Evolutionary conservation across 1,284 basidiomycete genomes (phyloP), one percentile per base, ranked within the genome.

Genomic region (Lentinula novae-zelandiae): DNA sequence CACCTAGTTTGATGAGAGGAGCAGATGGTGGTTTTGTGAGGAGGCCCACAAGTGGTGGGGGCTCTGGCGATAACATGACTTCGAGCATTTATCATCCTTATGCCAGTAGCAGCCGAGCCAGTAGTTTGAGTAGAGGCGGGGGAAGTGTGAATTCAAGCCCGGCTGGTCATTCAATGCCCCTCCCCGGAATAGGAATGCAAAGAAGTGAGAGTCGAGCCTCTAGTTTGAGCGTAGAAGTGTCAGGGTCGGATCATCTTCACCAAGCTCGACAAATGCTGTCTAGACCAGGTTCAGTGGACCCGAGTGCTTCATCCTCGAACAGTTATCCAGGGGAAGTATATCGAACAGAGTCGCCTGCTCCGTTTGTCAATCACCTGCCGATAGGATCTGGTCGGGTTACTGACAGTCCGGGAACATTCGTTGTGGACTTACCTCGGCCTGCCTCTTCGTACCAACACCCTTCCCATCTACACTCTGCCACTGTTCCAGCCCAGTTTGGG

Each of bases 1-100:
- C 90, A 20, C 89, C 89, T 15, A 59, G 57, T 42, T 58, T 62
- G 33, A 53, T 60, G 44, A 55, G 61, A 42, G n/a, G 72, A 15
- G 63, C 39, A 22, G 60, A 57, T 42, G 59, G 52, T 15, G 48
- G 54, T 15, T 44, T 42, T 40, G 57, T 52, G 12, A 33, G 60
- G 12, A 60, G 61, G 27, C 62, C 64, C 2, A 53, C 40, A 12
- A 52, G 60, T 17, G 48, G 44, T 27, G 40, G 53, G 34, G n/a
- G 46, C n/a, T 53, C 48, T 31, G 53, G 52, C 15, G 51, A 44
- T 39, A 27, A 20, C 22, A 42, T 40, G 34, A 46, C 8, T 15
- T 15, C 15, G 17, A 44, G 17, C 34, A 52, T 40, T 36, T 63
- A 63, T 44, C 62, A 63, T 55, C 62, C 62, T 1, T 60, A 63